Base-by-base conservation (phyloP, 2,329 filamentous ascomycete species). In the Epichloe coenophiala region DNA sequence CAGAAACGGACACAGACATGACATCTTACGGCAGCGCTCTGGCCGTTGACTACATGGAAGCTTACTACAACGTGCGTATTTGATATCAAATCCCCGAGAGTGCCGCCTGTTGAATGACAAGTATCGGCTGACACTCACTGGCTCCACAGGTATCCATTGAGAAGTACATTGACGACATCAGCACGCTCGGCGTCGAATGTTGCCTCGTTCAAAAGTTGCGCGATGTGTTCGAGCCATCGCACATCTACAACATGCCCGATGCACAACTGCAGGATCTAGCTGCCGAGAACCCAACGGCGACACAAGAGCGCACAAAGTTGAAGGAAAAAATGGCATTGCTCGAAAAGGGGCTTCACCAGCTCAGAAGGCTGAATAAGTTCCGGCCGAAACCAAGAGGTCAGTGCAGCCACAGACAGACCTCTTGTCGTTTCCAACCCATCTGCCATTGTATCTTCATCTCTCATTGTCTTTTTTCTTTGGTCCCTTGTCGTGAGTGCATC, bases 61-160 rank as follows among this genome's bases (percentile, higher is more conserved):
- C 68, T 0, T 72, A 68, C 50, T 72, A 72, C 47, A 62, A 71
- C 57, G 69, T 63, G 27, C 27, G 59, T 42, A 17, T 17, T 17
- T 17, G 17, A 17, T 15, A 19, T 27, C 17, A 4, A 19, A n/a
- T 46, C 9, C 13, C 31, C 27, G 23, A 19, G 13, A 7, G 13
- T 35, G n/a, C 8, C 15, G 36, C 12, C 12, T 12, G 11, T 37
- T 37, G 11, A 15, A 37, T 37, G 15, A 37, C 11, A 15, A 27
- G 27, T 27, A 27, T 31, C n/a, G 23, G 23, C 46, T 51, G 38
- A 48, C 36, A 1, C 7, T 8, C 36, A 1, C 7, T 8, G 2
- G 7, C n/a, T 12, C 5, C 12, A 37, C 31, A 60, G 59, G 52
- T 57, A n/a, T 57, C 56, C 2, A 40, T 49, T 8, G 55, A 55